Evolutionary conservation across 257 asterid genomes (phyloP).

Genomic region (Echium plantagineum): DNA sequence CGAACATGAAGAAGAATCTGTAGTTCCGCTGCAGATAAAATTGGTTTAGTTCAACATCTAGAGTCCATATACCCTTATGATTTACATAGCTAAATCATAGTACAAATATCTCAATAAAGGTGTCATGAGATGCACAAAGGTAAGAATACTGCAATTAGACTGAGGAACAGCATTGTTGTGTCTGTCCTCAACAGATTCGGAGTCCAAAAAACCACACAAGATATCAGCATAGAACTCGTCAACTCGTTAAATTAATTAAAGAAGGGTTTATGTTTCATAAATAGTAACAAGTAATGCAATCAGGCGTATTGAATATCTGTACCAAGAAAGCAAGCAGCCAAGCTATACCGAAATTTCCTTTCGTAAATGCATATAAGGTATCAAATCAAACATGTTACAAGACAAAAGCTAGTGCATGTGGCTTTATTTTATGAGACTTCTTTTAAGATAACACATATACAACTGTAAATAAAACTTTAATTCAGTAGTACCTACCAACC

Average conservation of each 20-base stretch:
- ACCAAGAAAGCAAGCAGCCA: not conserved
- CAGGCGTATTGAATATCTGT: not conserved
- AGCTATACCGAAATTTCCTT: not conserved
- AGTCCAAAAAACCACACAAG: too few relatives aligned
- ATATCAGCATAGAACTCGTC: too few relatives aligned
- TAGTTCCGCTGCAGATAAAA: slow-evolving; percentile 3
- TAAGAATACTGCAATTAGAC: not conserved
- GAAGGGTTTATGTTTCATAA: not conserved
- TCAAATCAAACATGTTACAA: not conserved
- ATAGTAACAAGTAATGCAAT: not conserved
- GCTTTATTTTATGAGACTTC: not conserved
- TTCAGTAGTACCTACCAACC: not conserved
- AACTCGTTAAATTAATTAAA: too few relatives aligned
- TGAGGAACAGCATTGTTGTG: not conserved
- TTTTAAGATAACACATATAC: not conserved
- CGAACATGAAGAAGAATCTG: slow-evolving; percentile 40
- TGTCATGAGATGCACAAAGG: not conserved
- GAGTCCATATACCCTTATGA: not conserved
- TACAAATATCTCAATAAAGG: not conserved
- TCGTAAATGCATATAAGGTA: not conserved
- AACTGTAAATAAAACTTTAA: not conserved
- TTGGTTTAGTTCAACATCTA: slow-evolving; percentile 10
- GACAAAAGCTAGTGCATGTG: not conserved
- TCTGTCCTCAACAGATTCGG: not conserved
- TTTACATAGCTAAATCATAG: not conserved